These are phyloP conservation scores for Myriosclerotinia curreyana DNA, from an alignment of 2,329 filamentous ascomycete genomes.

Conservation along the genomic window DNA sequence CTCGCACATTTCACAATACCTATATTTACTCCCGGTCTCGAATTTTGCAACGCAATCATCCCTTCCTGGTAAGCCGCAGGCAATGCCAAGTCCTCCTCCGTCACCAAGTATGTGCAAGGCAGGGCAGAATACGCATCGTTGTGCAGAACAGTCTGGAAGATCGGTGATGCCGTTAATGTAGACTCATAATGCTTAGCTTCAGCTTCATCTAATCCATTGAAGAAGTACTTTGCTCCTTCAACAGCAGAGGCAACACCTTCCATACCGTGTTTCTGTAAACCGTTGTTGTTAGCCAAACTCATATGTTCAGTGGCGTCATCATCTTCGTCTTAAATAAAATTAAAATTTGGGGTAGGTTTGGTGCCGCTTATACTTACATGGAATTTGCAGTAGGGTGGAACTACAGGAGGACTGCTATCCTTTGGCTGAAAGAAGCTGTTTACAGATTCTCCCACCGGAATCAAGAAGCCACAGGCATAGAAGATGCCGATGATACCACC, in stretches of 20 bases:
- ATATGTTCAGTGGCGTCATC: not conserved
- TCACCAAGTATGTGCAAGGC: constrained; percentile 21
- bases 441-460: constrained; percentile 8
- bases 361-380: not conserved
- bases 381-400: constrained; percentile 8
- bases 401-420: constrained; percentile 2
- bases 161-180: constrained; percentile 17
- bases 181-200: constrained; percentile 20
- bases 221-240: constrained; percentile 22
- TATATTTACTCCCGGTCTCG: constrained; percentile 1
- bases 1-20: constrained; percentile 1
- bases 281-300: not conserved
- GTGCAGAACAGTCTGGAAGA: constrained; percentile 10
- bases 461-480: constrained; percentile 11
- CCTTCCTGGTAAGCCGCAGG: constrained; percentile 12
- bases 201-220: constrained; percentile 20
- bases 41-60: constrained; percentile 11
- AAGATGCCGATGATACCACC: constrained; percentile 2
- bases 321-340: not conserved
- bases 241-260: constrained; percentile 11
- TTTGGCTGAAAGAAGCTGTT: constrained; percentile 14
- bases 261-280: constrained; percentile 19
- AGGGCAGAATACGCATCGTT: constrained; percentile 23
- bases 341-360: not conserved
- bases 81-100: constrained; percentile 22